Conservation (phyloP, 2,329 filamentous ascomycete species). For the Nothomitra cinnamomea region DNA sequence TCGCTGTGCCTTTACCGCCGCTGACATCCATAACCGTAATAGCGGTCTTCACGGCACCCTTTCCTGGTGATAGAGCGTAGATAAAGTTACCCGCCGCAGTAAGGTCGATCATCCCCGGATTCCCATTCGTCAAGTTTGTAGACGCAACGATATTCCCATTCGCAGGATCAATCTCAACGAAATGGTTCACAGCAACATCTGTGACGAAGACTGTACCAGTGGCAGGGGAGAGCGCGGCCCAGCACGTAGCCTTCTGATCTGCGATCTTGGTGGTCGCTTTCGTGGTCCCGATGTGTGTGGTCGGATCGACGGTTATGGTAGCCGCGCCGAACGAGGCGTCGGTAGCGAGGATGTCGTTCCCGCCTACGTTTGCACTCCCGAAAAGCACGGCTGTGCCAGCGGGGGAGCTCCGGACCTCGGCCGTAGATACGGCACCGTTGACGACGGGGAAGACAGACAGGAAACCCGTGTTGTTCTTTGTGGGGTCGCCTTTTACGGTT, state of each 20-base stretch:
- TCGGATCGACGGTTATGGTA: slow-evolving; percentile 27
- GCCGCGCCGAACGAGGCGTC: slow-evolving; percentile 41
- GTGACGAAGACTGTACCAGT: slow-evolving; percentile 40
- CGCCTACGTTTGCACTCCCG: slow-evolving; percentile 31
- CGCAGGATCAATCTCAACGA: slow-evolving; percentile 37
- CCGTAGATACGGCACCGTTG: slow-evolving; percentile 7
- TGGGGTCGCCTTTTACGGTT: slow-evolving; percentile 43
- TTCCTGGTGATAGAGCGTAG: slow-evolving; percentile 39
- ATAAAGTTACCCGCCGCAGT: slow-evolving; percentile 34
- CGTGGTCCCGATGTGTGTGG: slow-evolving; percentile 18
- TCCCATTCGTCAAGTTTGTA: slow-evolving; percentile 28
- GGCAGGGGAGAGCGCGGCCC: slow-evolving; percentile 32
- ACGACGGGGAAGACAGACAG: slow-evolving; percentile 33
- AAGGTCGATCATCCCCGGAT: slow-evolving; percentile 39
- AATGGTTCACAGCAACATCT: slow-evolving; percentile 32
- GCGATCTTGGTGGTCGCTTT: slow-evolving; percentile 26
- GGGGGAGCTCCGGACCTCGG: slow-evolving; percentile 24
- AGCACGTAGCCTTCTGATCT: slow-evolving; percentile 40
- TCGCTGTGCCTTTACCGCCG: slow-evolving; percentile 16
- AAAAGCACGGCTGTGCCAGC: slow-evolving; percentile 40
- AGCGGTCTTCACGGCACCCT: slow-evolving; percentile 23
- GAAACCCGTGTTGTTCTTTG: slow-evolving; percentile 38
- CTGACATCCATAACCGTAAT: slow-evolving; percentile 26
- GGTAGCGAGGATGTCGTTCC: slow-evolving; percentile 32
- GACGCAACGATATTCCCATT: slow-evolving; percentile 30